Evolutionary conservation across 192 early-diverging fungal genomes (phyloP).

Genomic region (Backusella tarrabulga): DNA sequence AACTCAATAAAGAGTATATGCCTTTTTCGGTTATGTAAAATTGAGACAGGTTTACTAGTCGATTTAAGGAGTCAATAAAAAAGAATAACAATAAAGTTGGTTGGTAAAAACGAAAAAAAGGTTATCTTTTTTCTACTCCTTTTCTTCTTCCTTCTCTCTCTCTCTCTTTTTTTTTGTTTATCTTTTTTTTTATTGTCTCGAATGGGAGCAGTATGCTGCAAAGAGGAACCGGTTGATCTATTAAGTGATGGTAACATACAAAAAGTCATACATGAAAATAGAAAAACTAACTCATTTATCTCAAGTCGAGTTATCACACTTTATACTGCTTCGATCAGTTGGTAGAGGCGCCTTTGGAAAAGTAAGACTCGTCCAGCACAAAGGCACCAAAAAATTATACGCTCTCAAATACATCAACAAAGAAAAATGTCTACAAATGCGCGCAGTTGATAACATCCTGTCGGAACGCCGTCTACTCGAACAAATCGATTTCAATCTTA

Average conservation of each 20-base stretch:
- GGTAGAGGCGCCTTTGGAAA: slow-evolving; percentile 96
- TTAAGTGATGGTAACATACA: slow-evolving; percentile 59
- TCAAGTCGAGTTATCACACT: slow-evolving; percentile 62
- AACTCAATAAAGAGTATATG: not conserved
- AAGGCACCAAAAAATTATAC: slow-evolving; percentile 71
- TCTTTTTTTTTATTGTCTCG: not conserved
- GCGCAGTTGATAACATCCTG: slow-evolving; percentile 86
- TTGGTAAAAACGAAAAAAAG: not conserved
- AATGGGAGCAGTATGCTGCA: slow-evolving; percentile 52
- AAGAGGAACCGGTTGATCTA: slow-evolving; percentile 70
- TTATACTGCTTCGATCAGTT: slow-evolving; percentile 84
- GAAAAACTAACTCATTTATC: not conserved
- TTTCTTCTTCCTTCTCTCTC: not conserved
- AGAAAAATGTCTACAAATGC: slow-evolving; percentile 84
- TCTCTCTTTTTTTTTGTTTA: not conserved
- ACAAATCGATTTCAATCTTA: slow-evolving; percentile 79
- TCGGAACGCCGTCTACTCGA: slow-evolving; percentile 87
- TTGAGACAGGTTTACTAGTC: not conserved
- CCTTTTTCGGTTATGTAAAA: not conserved
- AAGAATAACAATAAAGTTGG: not conserved
- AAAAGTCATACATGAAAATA: not conserved
- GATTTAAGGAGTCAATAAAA: not conserved
- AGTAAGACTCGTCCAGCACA: slow-evolving; percentile 92
- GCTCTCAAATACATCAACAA: slow-evolving; percentile 98
- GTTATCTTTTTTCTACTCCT: not conserved